Conservation (phyloP, 768 basidiomycete species). For the Trametes cinnabarina region DNA sequence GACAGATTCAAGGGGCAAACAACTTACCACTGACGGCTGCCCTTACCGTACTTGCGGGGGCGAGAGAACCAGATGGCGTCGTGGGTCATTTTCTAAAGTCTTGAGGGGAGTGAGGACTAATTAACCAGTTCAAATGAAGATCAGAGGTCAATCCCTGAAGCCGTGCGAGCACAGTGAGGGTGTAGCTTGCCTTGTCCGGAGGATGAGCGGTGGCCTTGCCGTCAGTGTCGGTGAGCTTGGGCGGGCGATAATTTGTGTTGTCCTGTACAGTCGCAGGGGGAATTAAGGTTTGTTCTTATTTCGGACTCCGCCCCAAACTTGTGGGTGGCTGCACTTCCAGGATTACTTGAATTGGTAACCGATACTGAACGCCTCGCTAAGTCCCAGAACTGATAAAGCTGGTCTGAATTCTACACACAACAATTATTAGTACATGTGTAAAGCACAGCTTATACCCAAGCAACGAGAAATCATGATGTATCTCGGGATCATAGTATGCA, state of each 20-base stretch:
- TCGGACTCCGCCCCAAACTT: slow-evolving; percentile 11
- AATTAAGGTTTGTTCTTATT: slow-evolving; percentile 19
- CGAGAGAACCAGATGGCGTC: slow-evolving; percentile 98
- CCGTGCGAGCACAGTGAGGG: background rate
- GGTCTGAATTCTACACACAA: no score
- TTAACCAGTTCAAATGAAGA: background rate
- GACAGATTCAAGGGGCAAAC: background rate
- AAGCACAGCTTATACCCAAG: no score
- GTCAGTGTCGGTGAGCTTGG: slow-evolving; percentile 13
- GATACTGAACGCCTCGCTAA: no score
- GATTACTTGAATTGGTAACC: background rate
- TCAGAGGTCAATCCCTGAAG: background rate
- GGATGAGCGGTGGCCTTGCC: slow-evolving; percentile 18
- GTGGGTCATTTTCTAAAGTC: slow-evolving; percentile 79
- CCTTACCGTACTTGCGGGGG: slow-evolving; percentile 93
- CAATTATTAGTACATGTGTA: no score
- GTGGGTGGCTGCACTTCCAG: background rate
- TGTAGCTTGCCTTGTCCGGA: slow-evolving; percentile 19
- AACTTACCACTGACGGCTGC: slow-evolving; percentile 87
- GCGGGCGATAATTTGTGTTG: slow-evolving; percentile 20
- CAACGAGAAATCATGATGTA: no score
- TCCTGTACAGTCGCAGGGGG: slow-evolving; percentile 21
- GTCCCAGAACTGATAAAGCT: no score
- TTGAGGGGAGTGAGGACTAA: slow-evolving; percentile 21
- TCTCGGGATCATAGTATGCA: no score